Percentiles rank a stretch among this genome's conserved stretches.
Conservation (phyloP, 2,329 filamentous ascomycete species). For the Neoscytalidium dimidiatum region DNA sequence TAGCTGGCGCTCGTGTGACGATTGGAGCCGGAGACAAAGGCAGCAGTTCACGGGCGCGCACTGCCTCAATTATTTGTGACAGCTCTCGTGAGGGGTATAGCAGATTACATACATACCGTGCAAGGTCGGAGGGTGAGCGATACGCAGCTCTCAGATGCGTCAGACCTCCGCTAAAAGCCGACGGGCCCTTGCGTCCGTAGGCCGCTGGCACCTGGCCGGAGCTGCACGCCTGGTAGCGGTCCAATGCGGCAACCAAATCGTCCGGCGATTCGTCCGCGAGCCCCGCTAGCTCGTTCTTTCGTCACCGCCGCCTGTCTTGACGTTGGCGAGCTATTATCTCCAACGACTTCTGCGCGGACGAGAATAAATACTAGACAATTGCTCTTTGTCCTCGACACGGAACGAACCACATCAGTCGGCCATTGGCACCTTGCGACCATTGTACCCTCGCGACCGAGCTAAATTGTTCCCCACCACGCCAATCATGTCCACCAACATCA, state of each 20-base stretch:
- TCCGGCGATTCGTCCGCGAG: neutral
- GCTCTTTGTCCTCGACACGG: neutral
- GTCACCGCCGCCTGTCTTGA: slow-evolving; percentile 5
- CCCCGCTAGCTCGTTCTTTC: neutral
- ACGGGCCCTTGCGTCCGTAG: neutral
- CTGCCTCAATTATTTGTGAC: neutral
- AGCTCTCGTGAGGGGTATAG: neutral
- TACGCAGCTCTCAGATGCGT: too few relatives aligned
- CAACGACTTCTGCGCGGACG: neutral
- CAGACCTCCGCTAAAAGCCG: neutral
- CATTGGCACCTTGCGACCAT: neutral
- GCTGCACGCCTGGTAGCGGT: neutral
- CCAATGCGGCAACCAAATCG: neutral
- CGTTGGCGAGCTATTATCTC: neutral
- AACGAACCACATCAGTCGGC: neutral
- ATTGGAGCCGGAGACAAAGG: neutral
- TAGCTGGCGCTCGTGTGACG: neutral
- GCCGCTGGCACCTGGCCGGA: neutral
- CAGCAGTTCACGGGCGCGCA: neutral
- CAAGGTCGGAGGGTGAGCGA: too few relatives aligned
- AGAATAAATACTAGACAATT: neutral
- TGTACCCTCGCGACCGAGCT: too few relatives aligned
- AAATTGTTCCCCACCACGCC: neutral
- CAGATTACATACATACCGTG: too few relatives aligned
- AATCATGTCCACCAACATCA: slow-evolving; percentile 24